Evolutionary conservation across 2,329 filamentous ascomycete species (phyloP), one percentile per base, ranked within the genome.

Genomic region (Cladosporium sp.): DNA sequence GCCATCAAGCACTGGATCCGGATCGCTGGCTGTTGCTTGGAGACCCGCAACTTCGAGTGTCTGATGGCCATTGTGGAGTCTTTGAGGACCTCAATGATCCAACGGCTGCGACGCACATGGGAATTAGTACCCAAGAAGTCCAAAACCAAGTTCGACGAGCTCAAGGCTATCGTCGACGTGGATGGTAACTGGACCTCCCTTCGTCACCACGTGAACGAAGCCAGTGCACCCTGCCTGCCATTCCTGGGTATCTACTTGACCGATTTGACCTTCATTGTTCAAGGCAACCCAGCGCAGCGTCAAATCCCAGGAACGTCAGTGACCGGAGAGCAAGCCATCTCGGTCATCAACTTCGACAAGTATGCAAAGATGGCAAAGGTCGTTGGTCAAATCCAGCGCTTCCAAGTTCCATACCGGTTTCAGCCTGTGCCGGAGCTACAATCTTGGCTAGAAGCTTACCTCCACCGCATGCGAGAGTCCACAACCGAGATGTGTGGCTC

Each of bases 1-100:
- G 85, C 92, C 55, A 94, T 99, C 77, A 97, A 99, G 78, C 92
- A 97, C 67, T 99, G 94, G 94, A 90, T 97, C 72, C 99, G 97
- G 80, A 87, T 97, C 66, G 91, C 90, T 0, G 83, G 88, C 66
- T 90, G 89, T 67, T 96, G 91, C 65, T 79, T 95, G 5, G 90
- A 94, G 69, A 82, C 97, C 25, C 88, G 94, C 77, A 99, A 99
- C 76, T 99, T 97, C 67, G 93, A 99, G 70, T 90, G 91, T 0
- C 78, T 99, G 11, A 97, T 97, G 92, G 92, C 94, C 7, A 96
- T 99, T 66, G 91, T 96, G 68, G 97, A 92, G 78, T 92, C 90
- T 9, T 77, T 99, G 51, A 96, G 96, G 74, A 92, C 89, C 59
- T 96, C 92, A 15, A 93, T 92, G 67, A 93, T 99, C 65, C 86